These are phyloP conservation scores for Biscogniauxia marginata DNA, from an alignment of 2,329 filamentous ascomycete species.

Conservation along the genomic window DNA sequence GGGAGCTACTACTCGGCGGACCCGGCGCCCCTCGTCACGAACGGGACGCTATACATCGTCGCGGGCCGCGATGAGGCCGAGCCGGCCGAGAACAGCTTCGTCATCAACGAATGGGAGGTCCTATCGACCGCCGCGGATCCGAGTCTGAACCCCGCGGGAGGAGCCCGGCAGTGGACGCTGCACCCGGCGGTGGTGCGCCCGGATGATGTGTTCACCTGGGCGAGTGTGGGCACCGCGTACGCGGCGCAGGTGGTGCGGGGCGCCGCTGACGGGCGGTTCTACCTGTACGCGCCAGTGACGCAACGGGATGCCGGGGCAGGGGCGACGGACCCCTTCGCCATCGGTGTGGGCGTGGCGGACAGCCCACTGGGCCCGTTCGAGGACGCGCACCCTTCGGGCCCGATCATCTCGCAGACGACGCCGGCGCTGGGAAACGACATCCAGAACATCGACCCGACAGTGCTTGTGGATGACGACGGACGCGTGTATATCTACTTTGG, in stretches of 20 bases:
- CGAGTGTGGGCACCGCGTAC: conserved; percentile 33
- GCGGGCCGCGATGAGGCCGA: conserved; percentile 35
- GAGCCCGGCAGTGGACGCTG: conserved; percentile 35
- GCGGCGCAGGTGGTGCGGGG: conserved; percentile 37
- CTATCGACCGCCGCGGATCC: conserved; percentile 30
- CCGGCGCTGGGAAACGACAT: conserved; percentile 34
- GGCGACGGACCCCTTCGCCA: conserved; percentile 34
- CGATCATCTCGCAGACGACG: conserved; percentile 36
- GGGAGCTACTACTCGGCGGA: conserved; percentile 39
- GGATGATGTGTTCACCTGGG: conserved; percentile 35
- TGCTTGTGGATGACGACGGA: conserved; percentile 37
- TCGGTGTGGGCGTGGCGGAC: conserved; percentile 38
- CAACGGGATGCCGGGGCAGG: conserved; percentile 27
- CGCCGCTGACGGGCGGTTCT: conserved; percentile 33
- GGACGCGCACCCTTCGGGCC: conserved; percentile 35
- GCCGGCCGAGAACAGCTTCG: conserved; percentile 30
- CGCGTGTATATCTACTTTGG: conserved; percentile 39
- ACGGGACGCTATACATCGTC: conserved; percentile 37
- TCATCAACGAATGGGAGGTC: conserved; percentile 39
- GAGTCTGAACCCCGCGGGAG: conserved; percentile 31
- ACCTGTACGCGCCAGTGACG: conserved; percentile 37
- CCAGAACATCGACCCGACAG: conserved; percentile 41
- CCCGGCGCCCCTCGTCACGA: conserved; percentile 38
- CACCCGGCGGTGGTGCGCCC: conserved; percentile 32
- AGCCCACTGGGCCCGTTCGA: conserved; percentile 35